Evolutionary conservation across 495 filamentous ascomycete genomes (phyloP), one percentile per base, ranked within the genome.

Genomic region (Choiromyces venosus): DNA sequence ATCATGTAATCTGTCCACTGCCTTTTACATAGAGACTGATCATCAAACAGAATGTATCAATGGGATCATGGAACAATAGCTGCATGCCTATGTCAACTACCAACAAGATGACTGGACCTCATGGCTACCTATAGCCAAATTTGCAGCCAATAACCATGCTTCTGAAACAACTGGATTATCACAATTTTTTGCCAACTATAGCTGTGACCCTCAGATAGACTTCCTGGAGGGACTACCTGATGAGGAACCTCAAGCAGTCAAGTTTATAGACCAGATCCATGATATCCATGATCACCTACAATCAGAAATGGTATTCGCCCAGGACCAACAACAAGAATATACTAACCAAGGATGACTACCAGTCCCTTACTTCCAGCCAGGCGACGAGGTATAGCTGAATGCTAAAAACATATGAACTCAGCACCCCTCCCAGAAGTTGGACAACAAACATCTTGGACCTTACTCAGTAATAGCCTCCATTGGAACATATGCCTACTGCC

Each of bases 91-190:
- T 52, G 18, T 67, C 18, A 75, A 74, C 52, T 76, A 80, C 39
- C 65, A 69, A 14, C 78, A 83, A 69, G 70, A 80, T 66, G 73
- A 83, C 68, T 83, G 74, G 74, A 52, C 46, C 3, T 25, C 79
- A 33, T 76, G 29, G 19, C 68, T 82, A n/a, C 66, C 70, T 1
- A 36, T 72, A 21, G 64, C 70, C n/a, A n/a, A n/a, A n/a, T n/a
- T n/a, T n/a, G n/a, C n/a, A n/a, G n/a, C n/a, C n/a, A n/a, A n/a
- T n/a, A 72, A 67, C 37, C 33, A 52, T 2, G 71, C 44, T 5
- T 70, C 52, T 12, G 71, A 68, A 29, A 65, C 71, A n/a, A 76
- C 70, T 14, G 52, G 29, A 0, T 0, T 70, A 0, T 72, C 65
- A 4, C 75, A 33, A 12, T 76, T 78, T 73, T 76, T 72, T 39